Conservation (phyloP, 1,284 basidiomycete genomes). For the Ceratobasidium sp. region DNA sequence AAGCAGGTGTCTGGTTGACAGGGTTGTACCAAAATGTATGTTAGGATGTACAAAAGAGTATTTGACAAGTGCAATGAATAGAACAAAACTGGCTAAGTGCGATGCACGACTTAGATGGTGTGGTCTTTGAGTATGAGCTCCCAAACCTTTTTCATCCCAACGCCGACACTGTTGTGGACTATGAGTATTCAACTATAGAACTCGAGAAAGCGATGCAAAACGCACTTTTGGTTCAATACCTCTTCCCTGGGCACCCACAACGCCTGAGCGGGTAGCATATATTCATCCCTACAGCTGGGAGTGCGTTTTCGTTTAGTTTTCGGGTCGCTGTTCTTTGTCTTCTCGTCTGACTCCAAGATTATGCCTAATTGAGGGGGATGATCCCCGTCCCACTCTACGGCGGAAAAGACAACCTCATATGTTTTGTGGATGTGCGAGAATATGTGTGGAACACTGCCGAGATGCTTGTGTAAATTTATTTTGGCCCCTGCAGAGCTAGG, state of each 20-base stretch:
- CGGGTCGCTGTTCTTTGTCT: conserved; percentile 10
- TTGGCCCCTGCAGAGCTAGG: conserved; percentile 50
- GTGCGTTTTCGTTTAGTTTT: conserved; percentile 35
- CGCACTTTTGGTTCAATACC: conserved; percentile 72
- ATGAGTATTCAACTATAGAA: background rate
- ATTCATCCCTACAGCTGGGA: conserved; percentile 38
- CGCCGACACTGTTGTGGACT: conserved; percentile 17
- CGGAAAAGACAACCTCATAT: conserved; percentile 73
- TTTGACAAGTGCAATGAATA: background rate
- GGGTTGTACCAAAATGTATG: background rate
- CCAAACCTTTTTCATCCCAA: conserved; percentile 36
- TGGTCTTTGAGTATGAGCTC: conserved; percentile 5
- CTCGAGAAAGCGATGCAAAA: conserved; percentile 47
- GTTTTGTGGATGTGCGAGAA: conserved; percentile 94
- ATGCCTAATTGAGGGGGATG: conserved; percentile 11
- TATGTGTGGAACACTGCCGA: conserved; percentile 79
- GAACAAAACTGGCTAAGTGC: background rate
- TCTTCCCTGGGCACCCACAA: conserved; percentile 67
- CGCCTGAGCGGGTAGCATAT: conserved; percentile 45
- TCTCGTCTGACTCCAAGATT: conserved; percentile 9
- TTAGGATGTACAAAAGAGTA: background rate
- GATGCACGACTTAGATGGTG: background rate
- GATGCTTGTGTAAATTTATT: conserved; percentile 62
- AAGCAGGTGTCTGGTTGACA: too few species aligned
- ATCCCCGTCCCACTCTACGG: conserved; percentile 21